Base-by-base conservation (phyloP, 257 asterid species). In the Rehmannia glutinosa region DNA sequence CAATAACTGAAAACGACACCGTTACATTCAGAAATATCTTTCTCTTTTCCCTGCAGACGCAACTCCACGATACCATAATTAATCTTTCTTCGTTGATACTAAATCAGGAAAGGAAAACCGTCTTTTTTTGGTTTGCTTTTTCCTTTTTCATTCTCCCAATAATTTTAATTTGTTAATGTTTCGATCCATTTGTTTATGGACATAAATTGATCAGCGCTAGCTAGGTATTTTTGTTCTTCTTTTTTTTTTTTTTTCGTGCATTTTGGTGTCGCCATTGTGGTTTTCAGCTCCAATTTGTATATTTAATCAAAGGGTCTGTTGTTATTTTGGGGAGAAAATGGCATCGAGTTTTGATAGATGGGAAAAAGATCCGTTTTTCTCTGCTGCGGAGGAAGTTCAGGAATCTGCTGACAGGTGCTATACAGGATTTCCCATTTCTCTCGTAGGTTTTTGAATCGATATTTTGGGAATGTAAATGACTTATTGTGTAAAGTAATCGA, bases 321-420 rank as follows among this genome's bases (percentile, higher is more conserved):
- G 1, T 62, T 55, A 25, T 71, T 53, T 4, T 12, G 53, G 69
- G 39, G 46, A 39, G 6, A 65, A 65, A 61, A 91, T 88, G 96
- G 73, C 95, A 27, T 74, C 98, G 7, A 68, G 84, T 35, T 93
- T 93, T 65, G 87, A 86, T 79, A 79, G 90, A 77, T 93, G 98
- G 98, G 98, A 93, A 50, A 90, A 88, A 60, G 98, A 93, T 82
- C 98, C 97, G 0, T 90, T 81, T 76, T 92, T 92, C 68, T 64
- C 95, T 61, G 97, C 95, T 43, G 98, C 97, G 6, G 98, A 93
- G 75, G 98, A 93, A 76, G 96, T 93, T 28, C 98, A 90, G 81
- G 94, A 86, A 79, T 93, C 98, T 60, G 83, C 98, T 12, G 98
- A 93, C 77, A 83, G 98, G 97, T 90, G 57, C 51, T 66, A 36